Conservation (phyloP, 2,329 filamentous ascomycete genomes). For the Claviceps citrina region DNA sequence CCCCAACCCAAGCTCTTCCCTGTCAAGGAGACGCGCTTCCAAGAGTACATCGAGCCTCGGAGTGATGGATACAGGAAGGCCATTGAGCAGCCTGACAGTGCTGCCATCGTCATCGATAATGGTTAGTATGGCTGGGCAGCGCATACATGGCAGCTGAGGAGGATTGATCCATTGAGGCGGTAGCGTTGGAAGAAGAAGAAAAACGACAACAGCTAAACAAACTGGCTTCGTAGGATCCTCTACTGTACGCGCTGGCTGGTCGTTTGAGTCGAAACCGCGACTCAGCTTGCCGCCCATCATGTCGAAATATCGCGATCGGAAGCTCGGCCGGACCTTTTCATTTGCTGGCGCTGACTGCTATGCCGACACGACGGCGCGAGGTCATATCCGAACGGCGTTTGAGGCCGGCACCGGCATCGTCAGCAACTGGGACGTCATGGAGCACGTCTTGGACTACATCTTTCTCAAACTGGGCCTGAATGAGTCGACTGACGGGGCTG, state of each 20-base stretch:
- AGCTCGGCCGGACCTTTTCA: constrained; percentile 77
- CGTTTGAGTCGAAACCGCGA: constrained; percentile 71
- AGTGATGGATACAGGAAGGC: constrained; percentile 59
- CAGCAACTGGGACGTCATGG: constrained; percentile 96
- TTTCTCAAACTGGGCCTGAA: constrained; percentile 90
- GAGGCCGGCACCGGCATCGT: constrained; percentile 82
- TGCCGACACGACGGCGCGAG: constrained; percentile 79
- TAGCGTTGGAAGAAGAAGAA: not conserved
- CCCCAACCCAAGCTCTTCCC: constrained; percentile 41
- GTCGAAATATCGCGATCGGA: constrained; percentile 89
- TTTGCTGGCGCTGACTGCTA: constrained; percentile 91
- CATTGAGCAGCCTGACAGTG: constrained; percentile 38
- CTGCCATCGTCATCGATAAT: constrained; percentile 95
- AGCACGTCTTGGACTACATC: constrained; percentile 82
- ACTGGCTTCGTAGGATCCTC: constrained; percentile 53
- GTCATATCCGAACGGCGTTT: constrained; percentile 81
- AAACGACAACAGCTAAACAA: not conserved
- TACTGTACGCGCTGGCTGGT: constrained; percentile 84
- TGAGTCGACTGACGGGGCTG: constrained; percentile 45
- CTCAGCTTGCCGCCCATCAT: constrained; percentile 76
- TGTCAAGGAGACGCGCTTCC: constrained; percentile 47
- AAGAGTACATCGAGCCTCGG: constrained; percentile 36
- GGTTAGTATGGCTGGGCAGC: constrained; percentile 36
- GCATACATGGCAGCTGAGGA: not conserved
- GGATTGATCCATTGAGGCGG: not conserved